A percentile compares a stretch with the other conserved stretches of the same genome.
These are phyloP conservation scores for Rhizopogon sp. DNA, from an alignment of 768 basidiomycete genomes.

Conservation along the genomic window DNA sequence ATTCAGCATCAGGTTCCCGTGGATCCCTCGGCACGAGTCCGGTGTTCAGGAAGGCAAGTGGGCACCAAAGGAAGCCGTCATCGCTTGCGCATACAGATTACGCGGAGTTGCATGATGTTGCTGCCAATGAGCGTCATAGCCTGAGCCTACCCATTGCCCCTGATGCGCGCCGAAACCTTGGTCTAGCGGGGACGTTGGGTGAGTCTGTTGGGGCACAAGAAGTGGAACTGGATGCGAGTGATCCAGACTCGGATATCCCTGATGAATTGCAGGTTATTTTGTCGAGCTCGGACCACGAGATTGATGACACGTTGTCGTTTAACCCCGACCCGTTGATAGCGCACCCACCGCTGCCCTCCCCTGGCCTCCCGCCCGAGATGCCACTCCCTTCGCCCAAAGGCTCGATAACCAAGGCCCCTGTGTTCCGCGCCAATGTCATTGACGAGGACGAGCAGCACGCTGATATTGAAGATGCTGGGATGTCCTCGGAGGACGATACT, in stretches of 20 bases:
- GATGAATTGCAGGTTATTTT: conserved; percentile 68
- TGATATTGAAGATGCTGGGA: conserved; percentile 35
- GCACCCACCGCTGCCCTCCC: conserved; percentile 23
- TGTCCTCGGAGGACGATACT: conserved; percentile 55
- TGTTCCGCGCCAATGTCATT: conserved; percentile 40
- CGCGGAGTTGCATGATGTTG: background rate
- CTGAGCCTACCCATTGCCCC: conserved; percentile 37
- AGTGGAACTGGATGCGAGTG: conserved; percentile 48
- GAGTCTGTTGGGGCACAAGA: conserved; percentile 46
- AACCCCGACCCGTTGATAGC: background rate
- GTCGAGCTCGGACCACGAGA: conserved; percentile 32
- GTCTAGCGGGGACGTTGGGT: conserved; percentile 66
- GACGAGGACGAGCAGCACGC: conserved; percentile 39
- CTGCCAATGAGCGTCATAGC: conserved; percentile 5
- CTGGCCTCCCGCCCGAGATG: conserved; percentile 38
- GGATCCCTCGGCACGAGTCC: conserved; percentile 23
- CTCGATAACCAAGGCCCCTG: conserved; percentile 24
- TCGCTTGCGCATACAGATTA: conserved; percentile 16
- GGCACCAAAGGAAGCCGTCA: conserved; percentile 19
- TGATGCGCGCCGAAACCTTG: conserved; percentile 51
- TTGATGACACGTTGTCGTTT: conserved; percentile 38
- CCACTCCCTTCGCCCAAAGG: conserved; percentile 29
- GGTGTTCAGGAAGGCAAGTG: conserved; percentile 28
- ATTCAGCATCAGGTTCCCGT: conserved; percentile 25
- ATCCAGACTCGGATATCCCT: conserved; percentile 79